Conservation (phyloP, 2,329 filamentous ascomycete species). For the Aureobasidium musti region DNA sequence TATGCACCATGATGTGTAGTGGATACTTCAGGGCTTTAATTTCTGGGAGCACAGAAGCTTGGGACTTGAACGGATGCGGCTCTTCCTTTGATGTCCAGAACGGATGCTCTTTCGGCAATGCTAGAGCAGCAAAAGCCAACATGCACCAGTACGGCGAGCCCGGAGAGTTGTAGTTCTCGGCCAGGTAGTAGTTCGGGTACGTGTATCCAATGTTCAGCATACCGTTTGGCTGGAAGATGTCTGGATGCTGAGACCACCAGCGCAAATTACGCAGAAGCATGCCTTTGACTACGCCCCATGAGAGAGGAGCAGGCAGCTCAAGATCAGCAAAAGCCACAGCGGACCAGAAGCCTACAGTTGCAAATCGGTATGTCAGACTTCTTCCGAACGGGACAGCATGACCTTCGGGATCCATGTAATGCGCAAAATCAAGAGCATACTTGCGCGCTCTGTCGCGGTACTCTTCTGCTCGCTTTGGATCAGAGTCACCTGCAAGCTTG, state of each 20-base stretch:
- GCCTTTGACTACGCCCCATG: slow-evolving; percentile 78
- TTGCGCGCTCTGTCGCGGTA: slow-evolving; percentile 68
- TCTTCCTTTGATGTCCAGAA: slow-evolving; percentile 74
- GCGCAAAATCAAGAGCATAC: slow-evolving; percentile 69
- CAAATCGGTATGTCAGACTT: slow-evolving; percentile 78
- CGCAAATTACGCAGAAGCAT: slow-evolving; percentile 71
- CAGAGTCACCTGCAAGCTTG: slow-evolving; percentile 66
- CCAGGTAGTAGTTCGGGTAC: slow-evolving; percentile 79
- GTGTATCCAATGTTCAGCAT: slow-evolving; percentile 75
- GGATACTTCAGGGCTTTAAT: slow-evolving; percentile 66
- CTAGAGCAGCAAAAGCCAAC: slow-evolving; percentile 72
- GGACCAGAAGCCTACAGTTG: slow-evolving; percentile 83
- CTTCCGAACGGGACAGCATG: slow-evolving; percentile 75
- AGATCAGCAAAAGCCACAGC: slow-evolving; percentile 74
- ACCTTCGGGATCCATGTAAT: slow-evolving; percentile 73
- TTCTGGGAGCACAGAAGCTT: slow-evolving; percentile 55
- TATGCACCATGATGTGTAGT: slow-evolving; percentile 67
- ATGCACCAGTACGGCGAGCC: slow-evolving; percentile 76
- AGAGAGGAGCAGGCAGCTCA: slow-evolving; percentile 69
- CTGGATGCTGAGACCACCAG: slow-evolving; percentile 75
- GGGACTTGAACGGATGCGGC: slow-evolving; percentile 52
- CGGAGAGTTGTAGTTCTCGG: slow-evolving; percentile 82
- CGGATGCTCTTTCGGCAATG: slow-evolving; percentile 67
- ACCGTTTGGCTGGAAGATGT: slow-evolving; percentile 74
- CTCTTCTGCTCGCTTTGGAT: slow-evolving; percentile 65